These are phyloP conservation scores for Populus ilicifolia DNA, from an alignment of 345 rosid genomes.

Conservation along the genomic window DNA sequence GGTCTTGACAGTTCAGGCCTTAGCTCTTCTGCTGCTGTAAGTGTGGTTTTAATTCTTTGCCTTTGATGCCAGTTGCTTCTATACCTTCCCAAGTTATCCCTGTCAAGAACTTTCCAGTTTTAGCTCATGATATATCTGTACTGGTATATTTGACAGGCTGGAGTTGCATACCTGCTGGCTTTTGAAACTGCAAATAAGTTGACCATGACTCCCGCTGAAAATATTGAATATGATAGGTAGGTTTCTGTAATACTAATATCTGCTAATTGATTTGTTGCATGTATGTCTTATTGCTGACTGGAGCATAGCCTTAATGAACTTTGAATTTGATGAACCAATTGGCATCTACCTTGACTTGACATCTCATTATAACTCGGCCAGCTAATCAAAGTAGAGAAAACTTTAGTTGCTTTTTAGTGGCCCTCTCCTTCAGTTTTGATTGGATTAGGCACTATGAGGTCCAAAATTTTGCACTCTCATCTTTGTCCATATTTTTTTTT, in stretches of 20 bases:
- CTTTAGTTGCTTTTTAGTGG: background rate
- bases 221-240: constrained; percentile 86
- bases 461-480: background rate
- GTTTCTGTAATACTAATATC: background rate
- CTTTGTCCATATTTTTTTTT: background rate
- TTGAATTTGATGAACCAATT: background rate
- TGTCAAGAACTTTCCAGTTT: background rate
- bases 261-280: background rate
- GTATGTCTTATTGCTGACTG: background rate
- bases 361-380: background rate
- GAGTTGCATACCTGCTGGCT: constrained; percentile 89
- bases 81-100: background rate
- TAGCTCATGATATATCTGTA: background rate
- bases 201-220: constrained; percentile 57
- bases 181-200: constrained; percentile 76
- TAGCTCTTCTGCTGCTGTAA: constrained; percentile 97
- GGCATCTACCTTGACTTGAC: background rate
- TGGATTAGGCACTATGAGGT: too few species aligned
- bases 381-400: background rate
- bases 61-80: background rate
- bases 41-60: constrained; percentile 27
- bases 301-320: background rate
- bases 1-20: constrained; percentile 95
- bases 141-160: constrained; percentile 46
- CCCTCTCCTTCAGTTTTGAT: too few species aligned